Percentiles rank a stretch among this genome's conserved stretches.
Evolutionary conservation across 805 yeast species (phyloP).

Genomic region (Metschnikowia vanudenii): DNA sequence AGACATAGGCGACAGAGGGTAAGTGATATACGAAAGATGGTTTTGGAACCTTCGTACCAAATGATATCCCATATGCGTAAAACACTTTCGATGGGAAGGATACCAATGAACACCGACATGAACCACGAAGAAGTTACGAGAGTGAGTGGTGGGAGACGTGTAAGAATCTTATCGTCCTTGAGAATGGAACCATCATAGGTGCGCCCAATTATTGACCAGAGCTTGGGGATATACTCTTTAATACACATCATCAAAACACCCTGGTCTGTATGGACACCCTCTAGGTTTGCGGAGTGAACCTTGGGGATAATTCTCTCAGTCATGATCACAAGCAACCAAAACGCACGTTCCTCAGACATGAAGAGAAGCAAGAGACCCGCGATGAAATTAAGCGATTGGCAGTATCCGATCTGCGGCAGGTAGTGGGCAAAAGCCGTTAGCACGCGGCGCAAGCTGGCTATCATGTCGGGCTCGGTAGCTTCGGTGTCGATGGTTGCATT

Average conservation of each 20-base stretch:
- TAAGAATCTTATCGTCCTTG: conserved; percentile 53
- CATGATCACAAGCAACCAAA: conserved; percentile 93
- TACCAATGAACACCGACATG: conserved; percentile 93
- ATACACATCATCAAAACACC: conserved; percentile 89
- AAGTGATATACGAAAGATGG: conserved; percentile 77
- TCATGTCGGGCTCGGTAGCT: conserved; percentile 55
- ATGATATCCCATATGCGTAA: conserved; percentile 92
- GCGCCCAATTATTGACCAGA: conserved; percentile 59
- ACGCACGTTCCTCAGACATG: conserved; percentile 85
- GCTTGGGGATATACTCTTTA: conserved; percentile 75
- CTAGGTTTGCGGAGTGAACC: conserved; percentile 83
- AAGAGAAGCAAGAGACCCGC: conserved; percentile 84
- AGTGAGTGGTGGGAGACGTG: conserved; percentile 84
- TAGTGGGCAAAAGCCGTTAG: conserved; percentile 79
- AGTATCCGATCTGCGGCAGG: conserved; percentile 90
- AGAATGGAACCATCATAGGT: conserved; percentile 39
- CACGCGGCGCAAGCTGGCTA: conserved; percentile 74
- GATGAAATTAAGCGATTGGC: conserved; percentile 90
- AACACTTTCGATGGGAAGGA: conserved; percentile 83
- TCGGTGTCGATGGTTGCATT: conserved; percentile 4
- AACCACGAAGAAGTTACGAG: conserved; percentile 97
- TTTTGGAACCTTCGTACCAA: conserved; percentile 87
- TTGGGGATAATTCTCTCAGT: conserved; percentile 87
- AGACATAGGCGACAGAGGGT: conserved; percentile 70
- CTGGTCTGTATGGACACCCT: conserved; percentile 94